These are phyloP conservation scores for Aspergillus incahuasiensis DNA, from an alignment of 495 filamentous ascomycete genomes.

Conservation along the genomic window DNA sequence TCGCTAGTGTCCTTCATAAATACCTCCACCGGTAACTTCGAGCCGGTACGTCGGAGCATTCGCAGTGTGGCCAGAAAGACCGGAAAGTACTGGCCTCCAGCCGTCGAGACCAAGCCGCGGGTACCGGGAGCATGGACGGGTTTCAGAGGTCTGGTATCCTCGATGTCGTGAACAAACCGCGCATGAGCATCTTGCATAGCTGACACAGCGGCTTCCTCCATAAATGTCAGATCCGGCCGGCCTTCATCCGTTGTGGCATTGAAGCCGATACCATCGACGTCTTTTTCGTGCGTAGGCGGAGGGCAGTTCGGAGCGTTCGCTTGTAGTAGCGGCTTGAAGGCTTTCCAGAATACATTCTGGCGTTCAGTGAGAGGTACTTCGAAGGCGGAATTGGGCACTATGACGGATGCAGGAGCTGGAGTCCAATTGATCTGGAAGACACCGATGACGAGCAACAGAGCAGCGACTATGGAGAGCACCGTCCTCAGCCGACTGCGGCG, in stretches of 20 bases:
- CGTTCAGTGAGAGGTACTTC: constrained; percentile 35
- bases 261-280: constrained; percentile 26
- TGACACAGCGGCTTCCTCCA: constrained; percentile 29
- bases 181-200: constrained; percentile 42
- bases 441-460: constrained; percentile 32
- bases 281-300: constrained; percentile 21
- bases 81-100: constrained; percentile 41
- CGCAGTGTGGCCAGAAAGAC: constrained; percentile 49
- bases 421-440: constrained; percentile 38
- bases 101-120: constrained; percentile 53
- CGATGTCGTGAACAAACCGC: constrained; percentile 36
- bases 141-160: constrained; percentile 26
- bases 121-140: constrained; percentile 43
- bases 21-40: constrained; percentile 53
- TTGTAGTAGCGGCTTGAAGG: constrained; percentile 31
- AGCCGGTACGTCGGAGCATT: constrained; percentile 55
- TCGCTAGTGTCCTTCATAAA: constrained; percentile 48
- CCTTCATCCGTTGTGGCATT: constrained; percentile 27
- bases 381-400: constrained; percentile 35
- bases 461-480: constrained; percentile 24
- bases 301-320: constrained; percentile 30
- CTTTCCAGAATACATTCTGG: constrained; percentile 39
- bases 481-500: constrained; percentile 32
- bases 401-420: constrained; percentile 33
- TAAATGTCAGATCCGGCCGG: constrained; percentile 32